These are phyloP conservation scores for Leucocoprinus leucothites DNA, from an alignment of 768 basidiomycete genomes.

Conservation along the genomic window DNA sequence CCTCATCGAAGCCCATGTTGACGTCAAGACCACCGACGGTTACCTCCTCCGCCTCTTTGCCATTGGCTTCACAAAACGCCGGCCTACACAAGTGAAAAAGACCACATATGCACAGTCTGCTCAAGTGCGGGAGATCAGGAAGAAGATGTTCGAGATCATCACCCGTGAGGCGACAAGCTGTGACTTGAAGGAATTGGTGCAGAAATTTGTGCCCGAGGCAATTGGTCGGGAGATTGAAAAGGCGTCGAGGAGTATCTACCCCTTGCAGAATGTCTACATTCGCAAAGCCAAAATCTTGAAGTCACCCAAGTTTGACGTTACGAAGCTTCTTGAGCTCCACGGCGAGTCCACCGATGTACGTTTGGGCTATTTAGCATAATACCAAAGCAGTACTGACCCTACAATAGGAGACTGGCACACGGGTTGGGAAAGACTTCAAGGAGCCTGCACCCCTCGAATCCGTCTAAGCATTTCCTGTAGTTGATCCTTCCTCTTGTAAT, in stretches of 20 bases:
- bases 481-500: conserved; percentile 26
- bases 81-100: conserved; percentile 95
- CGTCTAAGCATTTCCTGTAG: conserved; percentile 61
- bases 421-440: conserved; percentile 95
- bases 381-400: conserved; percentile 3
- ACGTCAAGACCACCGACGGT: conserved; percentile 98
- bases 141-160: conserved; percentile 99
- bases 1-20: conserved; percentile 97
- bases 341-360: conserved; percentile 92
- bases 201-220: conserved; percentile 98
- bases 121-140: conserved; percentile 96
- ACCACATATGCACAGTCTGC: conserved; percentile 96
- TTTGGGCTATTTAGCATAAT: conserved; percentile 21
- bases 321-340: conserved; percentile 95
- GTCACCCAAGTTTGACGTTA: conserved; percentile 93
- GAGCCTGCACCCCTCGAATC: conserved; percentile 93
- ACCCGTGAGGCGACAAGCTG: conserved; percentile 91
- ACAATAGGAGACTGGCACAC: conserved; percentile 86
- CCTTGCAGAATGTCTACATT: conserved; percentile 97
- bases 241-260: conserved; percentile 93
- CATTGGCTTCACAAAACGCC: conserved; percentile 98
- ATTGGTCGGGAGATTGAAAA: conserved; percentile 99
- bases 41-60: conserved; percentile 99
- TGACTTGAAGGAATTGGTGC: conserved; percentile 96
- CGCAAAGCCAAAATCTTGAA: conserved; percentile 99